Evolutionary conservation across 306 rosid genomes (phyloP).

Genomic region (Pachyrhizus erosus): DNA sequence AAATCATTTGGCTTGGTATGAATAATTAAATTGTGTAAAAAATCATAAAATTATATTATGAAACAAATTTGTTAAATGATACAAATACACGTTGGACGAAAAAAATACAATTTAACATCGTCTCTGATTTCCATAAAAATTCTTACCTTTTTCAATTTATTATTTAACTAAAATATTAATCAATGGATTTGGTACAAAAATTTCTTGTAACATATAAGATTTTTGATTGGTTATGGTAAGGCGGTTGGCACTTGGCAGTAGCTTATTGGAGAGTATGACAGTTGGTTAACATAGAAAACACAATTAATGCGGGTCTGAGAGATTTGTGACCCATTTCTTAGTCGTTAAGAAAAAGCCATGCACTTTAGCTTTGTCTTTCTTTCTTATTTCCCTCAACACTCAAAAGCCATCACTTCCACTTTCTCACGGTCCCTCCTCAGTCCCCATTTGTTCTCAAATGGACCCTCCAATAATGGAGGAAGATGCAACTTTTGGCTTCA

Average conservation of each 20-base stretch:
- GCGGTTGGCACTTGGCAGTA: constrained; percentile 13
- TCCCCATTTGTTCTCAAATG: background rate
- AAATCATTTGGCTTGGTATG: too few species aligned
- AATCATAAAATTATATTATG: background rate
- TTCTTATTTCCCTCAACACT: constrained; percentile 34
- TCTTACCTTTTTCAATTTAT: background rate
- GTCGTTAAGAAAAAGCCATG: constrained; percentile 57
- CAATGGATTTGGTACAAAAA: background rate
- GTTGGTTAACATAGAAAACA: constrained; percentile 30
- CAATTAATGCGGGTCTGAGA: constrained; percentile 3
- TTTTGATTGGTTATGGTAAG: background rate
- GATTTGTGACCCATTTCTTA: constrained; percentile 48
- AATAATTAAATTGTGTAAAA: background rate
- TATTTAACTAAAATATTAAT: background rate
- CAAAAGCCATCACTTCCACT: background rate
- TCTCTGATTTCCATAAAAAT: background rate
- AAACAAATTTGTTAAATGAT: background rate
- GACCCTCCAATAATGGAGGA: constrained; percentile 38
- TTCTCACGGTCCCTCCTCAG: constrained; percentile 40
- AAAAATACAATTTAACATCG: too few species aligned
- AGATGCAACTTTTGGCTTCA: constrained; percentile 37
- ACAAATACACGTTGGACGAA: background rate
- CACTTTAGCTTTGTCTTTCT: constrained; percentile 32
- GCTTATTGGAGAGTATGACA: constrained; percentile 33
- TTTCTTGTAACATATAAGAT: too few species aligned